Evolutionary conservation across 352 stramenopile genomes (phyloP).

Genomic region (Globisporangium okanoganense): DNA sequence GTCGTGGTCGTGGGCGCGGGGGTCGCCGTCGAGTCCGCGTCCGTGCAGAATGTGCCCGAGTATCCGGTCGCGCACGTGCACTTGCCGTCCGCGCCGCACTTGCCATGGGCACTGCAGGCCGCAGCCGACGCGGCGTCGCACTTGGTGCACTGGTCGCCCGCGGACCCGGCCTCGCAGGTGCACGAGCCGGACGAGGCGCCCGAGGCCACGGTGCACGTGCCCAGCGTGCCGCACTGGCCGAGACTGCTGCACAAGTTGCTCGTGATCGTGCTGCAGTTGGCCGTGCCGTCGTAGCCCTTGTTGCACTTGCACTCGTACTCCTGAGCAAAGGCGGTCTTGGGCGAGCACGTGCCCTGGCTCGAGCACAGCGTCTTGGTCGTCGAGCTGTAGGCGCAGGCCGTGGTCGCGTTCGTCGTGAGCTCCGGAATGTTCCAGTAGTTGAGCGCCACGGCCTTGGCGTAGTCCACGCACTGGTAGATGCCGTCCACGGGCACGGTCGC

Average conservation of each 20-base stretch:
- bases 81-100: constrained; percentile 32
- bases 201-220: constrained; percentile 37
- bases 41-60: constrained; percentile 55
- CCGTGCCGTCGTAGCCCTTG: constrained; percentile 50
- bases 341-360: constrained; percentile 65
- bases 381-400: constrained; percentile 47
- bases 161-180: constrained; percentile 43
- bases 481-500: constrained; percentile 50
- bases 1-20: neutral
- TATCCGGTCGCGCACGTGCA: constrained; percentile 62
- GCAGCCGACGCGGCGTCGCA: constrained; percentile 39
- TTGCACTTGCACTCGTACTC: constrained; percentile 81
- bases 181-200: constrained; percentile 35
- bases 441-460: constrained; percentile 46
- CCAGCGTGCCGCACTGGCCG: constrained; percentile 54
- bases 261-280: constrained; percentile 42
- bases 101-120: constrained; percentile 48
- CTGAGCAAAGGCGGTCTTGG: constrained; percentile 44
- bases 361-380: constrained; percentile 53
- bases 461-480: constrained; percentile 76
- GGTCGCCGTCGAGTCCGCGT: constrained; percentile 8
- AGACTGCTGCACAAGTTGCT: constrained; percentile 78
- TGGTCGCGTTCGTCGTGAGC: constrained; percentile 50
- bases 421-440: constrained; percentile 65
- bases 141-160: constrained; percentile 57